Evolutionary conservation across 352 stramenopile genomes (phyloP).

Genomic region (Pelagophyceae sp.): DNA sequence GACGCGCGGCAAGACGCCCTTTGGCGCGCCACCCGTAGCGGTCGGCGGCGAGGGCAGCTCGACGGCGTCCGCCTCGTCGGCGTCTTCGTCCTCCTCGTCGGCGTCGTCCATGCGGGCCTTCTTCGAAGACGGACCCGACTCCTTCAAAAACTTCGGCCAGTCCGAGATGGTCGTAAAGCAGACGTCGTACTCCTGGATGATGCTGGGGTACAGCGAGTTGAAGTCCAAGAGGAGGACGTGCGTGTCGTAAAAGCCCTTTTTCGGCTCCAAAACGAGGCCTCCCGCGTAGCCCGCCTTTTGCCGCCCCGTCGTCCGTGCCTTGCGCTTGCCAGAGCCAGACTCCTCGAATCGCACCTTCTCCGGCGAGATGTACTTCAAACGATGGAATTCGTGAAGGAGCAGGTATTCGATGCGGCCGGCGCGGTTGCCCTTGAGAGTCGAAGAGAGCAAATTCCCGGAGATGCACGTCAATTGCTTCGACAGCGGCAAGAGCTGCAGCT

Average conservation of each 20-base stretch:
- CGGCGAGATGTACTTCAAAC: conserved; percentile 91
- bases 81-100: conserved; percentile 56
- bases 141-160: conserved; percentile 56
- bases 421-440: conserved; percentile 91
- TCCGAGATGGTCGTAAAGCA: conserved; percentile 96
- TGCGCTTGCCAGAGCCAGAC: conserved; percentile 29
- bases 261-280: conserved; percentile 97
- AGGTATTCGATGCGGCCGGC: conserved; percentile 98
- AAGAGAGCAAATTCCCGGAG: conserved; percentile 93
- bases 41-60: conserved; percentile 61
- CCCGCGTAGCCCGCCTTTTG: conserved; percentile 89
- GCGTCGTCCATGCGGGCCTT: conserved; percentile 40
- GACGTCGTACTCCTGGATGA: conserved; percentile 99
- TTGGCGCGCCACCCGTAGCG: conserved; percentile 21
- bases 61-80: conserved; percentile 50
- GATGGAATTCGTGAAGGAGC: conserved; percentile 97
- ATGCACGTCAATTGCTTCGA: conserved; percentile 97
- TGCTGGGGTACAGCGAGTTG: conserved; percentile 98
- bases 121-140: no score
- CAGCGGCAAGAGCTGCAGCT: conserved; percentile 93
- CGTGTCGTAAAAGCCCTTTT: conserved; percentile 98
- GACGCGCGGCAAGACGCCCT: conserved; percentile 83
- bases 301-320: conserved; percentile 31
- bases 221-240: conserved; percentile 99
- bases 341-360: conserved; percentile 58